Evolutionary conservation across 345 rosid species (phyloP).

Genomic region (Eucalyptus cladocalyx): DNA sequence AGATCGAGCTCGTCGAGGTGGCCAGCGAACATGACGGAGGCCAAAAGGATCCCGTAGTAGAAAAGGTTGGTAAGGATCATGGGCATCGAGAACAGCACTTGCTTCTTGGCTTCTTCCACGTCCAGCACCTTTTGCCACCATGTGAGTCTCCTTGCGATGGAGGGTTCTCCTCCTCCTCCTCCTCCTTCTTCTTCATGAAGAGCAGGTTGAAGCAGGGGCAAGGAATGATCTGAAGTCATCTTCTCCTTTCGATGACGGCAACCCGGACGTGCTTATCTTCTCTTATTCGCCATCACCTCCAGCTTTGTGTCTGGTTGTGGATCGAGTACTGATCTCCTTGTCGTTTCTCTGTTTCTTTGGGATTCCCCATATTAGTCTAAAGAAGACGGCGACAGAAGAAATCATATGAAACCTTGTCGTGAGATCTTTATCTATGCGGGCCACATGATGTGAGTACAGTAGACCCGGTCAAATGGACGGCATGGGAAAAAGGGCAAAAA

Average conservation of each 20-base stretch:
- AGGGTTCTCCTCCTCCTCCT: background rate
- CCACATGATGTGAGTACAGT: background rate
- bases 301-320: background rate
- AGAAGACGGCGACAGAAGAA: background rate
- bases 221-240: background rate
- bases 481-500: background rate
- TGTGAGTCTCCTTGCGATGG: background rate
- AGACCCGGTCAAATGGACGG: background rate
- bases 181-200: background rate
- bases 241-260: background rate
- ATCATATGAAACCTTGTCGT: background rate
- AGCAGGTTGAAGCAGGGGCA: background rate
- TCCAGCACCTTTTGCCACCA: conserved; percentile 34
- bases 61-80: conserved; percentile 59
- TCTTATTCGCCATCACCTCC: background rate
- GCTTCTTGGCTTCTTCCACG: conserved; percentile 41
- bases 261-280: background rate
- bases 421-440: background rate
- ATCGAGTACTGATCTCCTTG: background rate
- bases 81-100: conserved; percentile 45
- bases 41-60: conserved; percentile 38
- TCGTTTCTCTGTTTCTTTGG: background rate
- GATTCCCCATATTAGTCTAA: background rate
- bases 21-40: conserved; percentile 77
- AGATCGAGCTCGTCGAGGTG: conserved; percentile 63